Base-by-base conservation (phyloP, 2,329 filamentous ascomycete genomes). In the Cercospora brassicicola region DNA sequence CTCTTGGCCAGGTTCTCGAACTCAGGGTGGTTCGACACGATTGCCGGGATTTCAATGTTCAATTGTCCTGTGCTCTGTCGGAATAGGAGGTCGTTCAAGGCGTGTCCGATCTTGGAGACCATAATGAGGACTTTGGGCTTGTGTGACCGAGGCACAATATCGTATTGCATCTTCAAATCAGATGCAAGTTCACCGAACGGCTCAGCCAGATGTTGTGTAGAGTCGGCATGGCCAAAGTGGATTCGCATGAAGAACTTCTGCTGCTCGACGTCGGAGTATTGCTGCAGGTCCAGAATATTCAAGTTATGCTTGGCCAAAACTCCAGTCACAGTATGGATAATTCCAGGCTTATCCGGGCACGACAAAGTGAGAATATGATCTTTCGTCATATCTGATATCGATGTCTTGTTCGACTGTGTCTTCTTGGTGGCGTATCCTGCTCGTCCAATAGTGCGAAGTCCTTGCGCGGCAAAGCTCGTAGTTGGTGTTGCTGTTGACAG, bases 41-140 rank as follows among this genome's bases (percentile, higher is more conserved):
- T 91, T 72, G 93, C 79, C 3, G 91, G 90, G 62, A 94, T 84
- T 26, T 93, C 90, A 73, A 94, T 89, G 75, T 85, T 86, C 64
- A 95, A 84, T 81, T 94, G 91, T 56, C 88, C 88, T 18, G 89
- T 89, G 79, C 89, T 90, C 76, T 90, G 87, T 66, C 92, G 89
- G 87, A 93, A 95, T 42, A 95, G 86, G 59, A 95, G 83, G 80
- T 94, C 91, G 80, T 94, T 94, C 64, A 94, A 84, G 79, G 91
- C 94, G 83, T 94, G 91, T 8, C 91, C 92, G 75, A 93, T 94
- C 83, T 94, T 94, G 76, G 91, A 94, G 31, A 94, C 92, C 91
- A 95, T 94, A 83, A 95, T 92, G 74, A 95, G 84, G 59, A 94
- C 89, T 72, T 89, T 87, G 66, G 90, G 89, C 82, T 93, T 93